Conservation (phyloP, 2,329 filamentous ascomycete genomes). For the Zasmidium citrigriseum region DNA sequence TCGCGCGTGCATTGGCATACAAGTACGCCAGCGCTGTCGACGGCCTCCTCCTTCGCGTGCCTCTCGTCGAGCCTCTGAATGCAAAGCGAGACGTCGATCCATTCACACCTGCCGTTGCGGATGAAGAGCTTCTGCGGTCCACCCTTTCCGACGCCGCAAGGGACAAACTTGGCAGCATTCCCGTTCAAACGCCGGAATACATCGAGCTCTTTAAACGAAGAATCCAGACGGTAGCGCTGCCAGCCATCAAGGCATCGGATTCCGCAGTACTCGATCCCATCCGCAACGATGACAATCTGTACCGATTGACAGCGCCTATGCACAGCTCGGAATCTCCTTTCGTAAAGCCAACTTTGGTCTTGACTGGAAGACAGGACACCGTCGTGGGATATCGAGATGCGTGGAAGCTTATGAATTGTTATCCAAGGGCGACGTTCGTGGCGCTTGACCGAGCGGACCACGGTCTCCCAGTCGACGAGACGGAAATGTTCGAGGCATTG, state of each 20-base stretch:
- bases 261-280: constrained; percentile 3
- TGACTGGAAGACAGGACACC: constrained; percentile 14
- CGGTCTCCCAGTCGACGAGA: constrained; percentile 14
- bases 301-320: background rate
- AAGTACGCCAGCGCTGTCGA: constrained; percentile 3
- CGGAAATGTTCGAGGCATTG: constrained; percentile 8
- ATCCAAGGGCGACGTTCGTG: constrained; percentile 14
- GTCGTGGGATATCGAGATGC: constrained; percentile 16
- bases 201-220: constrained; percentile 1
- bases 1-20: constrained; percentile 13
- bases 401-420: constrained; percentile 7
- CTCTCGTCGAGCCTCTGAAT: constrained; percentile 9
- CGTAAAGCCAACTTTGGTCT: constrained; percentile 11
- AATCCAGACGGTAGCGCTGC: background rate
- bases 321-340: constrained; percentile 5
- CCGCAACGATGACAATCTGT: constrained; percentile 1
- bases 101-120: constrained; percentile 3
- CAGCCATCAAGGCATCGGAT: constrained; percentile 8
- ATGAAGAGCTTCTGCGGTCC: constrained; percentile 1
- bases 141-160: background rate
- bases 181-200: constrained; percentile 14
- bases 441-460: constrained; percentile 12
- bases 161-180: constrained; percentile 5
- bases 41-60: constrained; percentile 13
- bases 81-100: constrained; percentile 10